A percentile compares a stretch with the other conserved stretches of the same genome.
These are phyloP conservation scores for Eucalyptus viminalis DNA, from an alignment of 345 rosid genomes.

Conservation along the genomic window DNA sequence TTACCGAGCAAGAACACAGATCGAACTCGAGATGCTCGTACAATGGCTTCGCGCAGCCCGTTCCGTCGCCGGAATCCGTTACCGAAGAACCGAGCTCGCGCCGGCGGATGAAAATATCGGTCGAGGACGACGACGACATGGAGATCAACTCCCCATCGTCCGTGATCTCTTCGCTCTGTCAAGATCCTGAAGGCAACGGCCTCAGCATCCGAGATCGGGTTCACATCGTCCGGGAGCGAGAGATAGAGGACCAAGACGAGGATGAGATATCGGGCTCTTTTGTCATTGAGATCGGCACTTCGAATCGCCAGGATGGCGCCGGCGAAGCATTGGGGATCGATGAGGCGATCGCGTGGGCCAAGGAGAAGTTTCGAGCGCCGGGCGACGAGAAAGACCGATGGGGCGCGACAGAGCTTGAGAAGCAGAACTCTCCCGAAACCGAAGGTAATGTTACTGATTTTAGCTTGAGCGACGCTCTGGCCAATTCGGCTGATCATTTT, in stretches of 20 bases:
- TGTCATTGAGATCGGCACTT: conserved; percentile 77
- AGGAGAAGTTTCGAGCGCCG: conserved; percentile 33
- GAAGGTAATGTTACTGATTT: conserved; percentile 8
- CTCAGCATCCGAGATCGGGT: neutral
- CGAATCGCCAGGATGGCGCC: conserved; percentile 16
- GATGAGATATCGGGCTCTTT: conserved; percentile 79
- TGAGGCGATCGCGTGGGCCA: conserved; percentile 71
- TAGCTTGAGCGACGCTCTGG: neutral
- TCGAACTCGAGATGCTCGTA: conserved; percentile 16
- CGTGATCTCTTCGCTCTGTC: conserved; percentile 57
- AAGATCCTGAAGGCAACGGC: conserved; percentile 16
- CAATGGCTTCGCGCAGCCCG: conserved; percentile 19
- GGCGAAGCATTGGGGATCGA: conserved; percentile 46
- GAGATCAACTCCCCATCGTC: conserved; percentile 68
- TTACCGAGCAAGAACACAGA: conserved; percentile 16
- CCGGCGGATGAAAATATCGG: conserved; percentile 20
- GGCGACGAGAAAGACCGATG: neutral
- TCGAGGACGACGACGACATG: conserved; percentile 47
- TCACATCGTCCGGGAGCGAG: neutral
- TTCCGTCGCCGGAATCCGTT: conserved; percentile 61
- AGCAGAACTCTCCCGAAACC: neutral
- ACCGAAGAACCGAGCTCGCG: conserved; percentile 47
- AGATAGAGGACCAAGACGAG: neutral
- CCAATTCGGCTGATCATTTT: neutral
- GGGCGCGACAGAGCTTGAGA: neutral